Base-by-base conservation (phyloP, 2,329 filamentous ascomycete species). In the Ophiostoma tasmaniense region DNA sequence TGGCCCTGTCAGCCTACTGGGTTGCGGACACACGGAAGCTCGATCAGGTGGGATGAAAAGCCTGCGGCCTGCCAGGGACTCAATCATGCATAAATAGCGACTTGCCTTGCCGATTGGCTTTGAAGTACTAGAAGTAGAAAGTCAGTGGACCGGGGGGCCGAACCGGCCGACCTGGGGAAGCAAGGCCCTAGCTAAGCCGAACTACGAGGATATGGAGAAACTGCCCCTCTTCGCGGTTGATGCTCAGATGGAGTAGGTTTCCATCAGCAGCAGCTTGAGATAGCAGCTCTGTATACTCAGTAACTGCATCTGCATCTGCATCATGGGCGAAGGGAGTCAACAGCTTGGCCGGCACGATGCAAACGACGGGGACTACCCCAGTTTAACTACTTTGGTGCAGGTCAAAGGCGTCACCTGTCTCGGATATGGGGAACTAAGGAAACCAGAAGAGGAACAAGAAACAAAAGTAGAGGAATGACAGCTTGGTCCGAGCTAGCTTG, bases 401-500 rank as follows among this genome's bases (percentile, higher is more conserved):
- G 50, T 25, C 14, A 35, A 25, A 42, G 61, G 55, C 25, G 55
- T 61, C 55, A 25, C 25, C 55, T 64, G 59, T 37, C 59, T 64
- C 20, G 25, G 25, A 61, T 61, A 61, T 33, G 55, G 55, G 55
- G 25, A 33, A 10, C 50, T 25, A 55, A 30, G 4, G 28, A n/a
- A n/a, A n/a, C n/a, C n/a, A n/a, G 4, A 20, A n/a, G 33, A 33
- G 33, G 33, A 33, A 33, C 5, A 33, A 33, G 33, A 8, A 33
- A 2, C 33, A 33, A 33, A n/a, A 33, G 11, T 33, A 62, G 55
- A 62, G 55, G 6, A 35, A 37, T n/a, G 22, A 33, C 25, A 66
- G 30, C 37, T 65, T 66, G 35, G 22, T 22, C 39, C 39, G 64
- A 66, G 64, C 64, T 64, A 65, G 33, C 62, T 65, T 65, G 33